Percentiles rank a stretch among this genome's conserved stretches.
Conservation (phyloP, 805 yeast species). For the Yarrowia sp. region DNA sequence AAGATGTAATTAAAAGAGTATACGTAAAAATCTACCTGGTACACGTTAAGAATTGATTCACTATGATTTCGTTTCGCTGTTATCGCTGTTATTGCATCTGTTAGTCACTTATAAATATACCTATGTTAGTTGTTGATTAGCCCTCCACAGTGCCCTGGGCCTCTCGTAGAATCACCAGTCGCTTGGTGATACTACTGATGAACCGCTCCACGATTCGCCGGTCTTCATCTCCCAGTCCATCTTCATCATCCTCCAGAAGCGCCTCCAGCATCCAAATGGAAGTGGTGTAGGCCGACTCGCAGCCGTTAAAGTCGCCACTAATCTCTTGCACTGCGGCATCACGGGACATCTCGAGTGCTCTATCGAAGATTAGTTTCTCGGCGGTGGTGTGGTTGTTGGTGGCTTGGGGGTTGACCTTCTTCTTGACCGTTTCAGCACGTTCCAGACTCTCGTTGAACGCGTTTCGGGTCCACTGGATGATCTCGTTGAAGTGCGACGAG, state of each 20-base stretch:
- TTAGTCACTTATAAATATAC: background rate
- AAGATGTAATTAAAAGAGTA: no score
- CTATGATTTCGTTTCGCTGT: background rate
- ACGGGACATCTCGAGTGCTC: slow-evolving; percentile 90
- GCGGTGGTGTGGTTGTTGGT: slow-evolving; percentile 45
- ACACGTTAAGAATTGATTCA: no score
- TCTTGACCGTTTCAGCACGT: slow-evolving; percentile 75
- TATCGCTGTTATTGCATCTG: background rate
- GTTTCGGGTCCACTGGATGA: slow-evolving; percentile 90
- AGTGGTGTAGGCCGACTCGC: slow-evolving; percentile 87
- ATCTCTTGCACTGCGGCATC: slow-evolving; percentile 88
- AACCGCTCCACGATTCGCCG: slow-evolving; percentile 72
- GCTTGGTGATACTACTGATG: slow-evolving; percentile 74
- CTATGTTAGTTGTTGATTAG: background rate
- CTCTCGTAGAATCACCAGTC: slow-evolving; percentile 67
- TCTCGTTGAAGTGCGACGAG: slow-evolving; percentile 40
- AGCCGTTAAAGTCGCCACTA: slow-evolving; percentile 62
- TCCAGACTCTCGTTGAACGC: slow-evolving; percentile 85
- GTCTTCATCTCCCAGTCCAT: slow-evolving; percentile 66
- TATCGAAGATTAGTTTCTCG: slow-evolving; percentile 83
- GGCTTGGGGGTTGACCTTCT: slow-evolving; percentile 44
- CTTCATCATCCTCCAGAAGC: slow-evolving; percentile 52
- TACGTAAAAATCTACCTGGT: no score
- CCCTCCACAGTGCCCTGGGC: slow-evolving; percentile 39
- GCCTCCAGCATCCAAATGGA: slow-evolving; percentile 96